These are phyloP conservation scores for Hippophae tibetana DNA, from an alignment of 306 rosid genomes.

Conservation along the genomic window DNA sequence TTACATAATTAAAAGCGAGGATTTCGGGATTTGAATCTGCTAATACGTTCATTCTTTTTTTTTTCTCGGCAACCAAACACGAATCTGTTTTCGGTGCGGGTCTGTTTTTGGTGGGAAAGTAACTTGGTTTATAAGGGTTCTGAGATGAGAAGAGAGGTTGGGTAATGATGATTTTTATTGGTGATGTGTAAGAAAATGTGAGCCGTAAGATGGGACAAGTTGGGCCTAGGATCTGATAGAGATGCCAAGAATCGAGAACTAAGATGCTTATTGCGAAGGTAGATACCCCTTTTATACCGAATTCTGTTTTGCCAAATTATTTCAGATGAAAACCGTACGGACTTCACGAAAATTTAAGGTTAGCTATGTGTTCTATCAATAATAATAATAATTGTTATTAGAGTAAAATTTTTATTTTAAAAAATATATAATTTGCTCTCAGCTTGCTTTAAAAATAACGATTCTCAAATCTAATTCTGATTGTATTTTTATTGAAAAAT, in stretches of 20 bases:
- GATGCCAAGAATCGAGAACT: conserved; percentile 49
- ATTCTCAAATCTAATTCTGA: too few species aligned
- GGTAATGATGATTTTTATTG: conserved; percentile 16
- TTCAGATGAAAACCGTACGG: too few species aligned
- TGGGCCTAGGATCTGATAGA: conserved; percentile 26
- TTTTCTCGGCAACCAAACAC: background rate
- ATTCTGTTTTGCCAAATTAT: background rate
- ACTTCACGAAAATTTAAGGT: too few species aligned
- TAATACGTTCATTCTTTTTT: conserved; percentile 29
- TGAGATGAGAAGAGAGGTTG: background rate
- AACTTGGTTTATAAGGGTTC: background rate
- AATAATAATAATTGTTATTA: too few species aligned
- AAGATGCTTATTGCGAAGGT: conserved; percentile 35
- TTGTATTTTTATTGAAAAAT: too few species aligned
- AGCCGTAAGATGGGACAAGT: conserved; percentile 21
- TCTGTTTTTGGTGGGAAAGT: background rate
- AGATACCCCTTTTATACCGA: conserved; percentile 33
- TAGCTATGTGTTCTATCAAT: too few species aligned
- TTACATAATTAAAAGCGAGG: conserved; percentile 34
- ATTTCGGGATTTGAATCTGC: conserved; percentile 51
- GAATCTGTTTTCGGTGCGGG: background rate
- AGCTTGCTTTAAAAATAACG: too few species aligned
- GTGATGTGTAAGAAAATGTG: conserved; percentile 4
- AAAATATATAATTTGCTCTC: too few species aligned
- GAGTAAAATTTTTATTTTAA: too few species aligned